Conservation (phyloP, 2,329 filamentous ascomycete species). For the Arachnomyces sp. region DNA sequence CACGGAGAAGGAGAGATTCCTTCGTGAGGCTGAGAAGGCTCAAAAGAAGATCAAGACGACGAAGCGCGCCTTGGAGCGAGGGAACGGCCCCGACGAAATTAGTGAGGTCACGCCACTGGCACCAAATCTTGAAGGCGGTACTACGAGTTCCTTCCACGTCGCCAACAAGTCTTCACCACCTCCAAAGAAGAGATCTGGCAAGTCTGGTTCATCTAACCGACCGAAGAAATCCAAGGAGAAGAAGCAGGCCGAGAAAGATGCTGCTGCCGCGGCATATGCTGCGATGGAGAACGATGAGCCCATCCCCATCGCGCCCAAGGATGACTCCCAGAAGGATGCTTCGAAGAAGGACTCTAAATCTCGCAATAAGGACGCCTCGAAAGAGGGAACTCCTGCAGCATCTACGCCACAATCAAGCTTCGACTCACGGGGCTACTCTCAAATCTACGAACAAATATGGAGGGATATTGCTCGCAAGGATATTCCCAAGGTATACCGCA, state of each 20-base stretch:
- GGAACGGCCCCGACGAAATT: constrained; percentile 65
- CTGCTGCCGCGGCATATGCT: constrained; percentile 79
- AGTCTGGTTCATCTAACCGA: constrained; percentile 45
- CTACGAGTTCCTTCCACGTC: constrained; percentile 74
- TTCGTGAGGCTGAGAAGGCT: constrained; percentile 78
- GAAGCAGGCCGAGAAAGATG: constrained; percentile 61
- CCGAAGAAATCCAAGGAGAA: constrained; percentile 81
- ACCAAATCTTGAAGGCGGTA: constrained; percentile 74
- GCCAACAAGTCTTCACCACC: constrained; percentile 45
- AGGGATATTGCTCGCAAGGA: constrained; percentile 90
- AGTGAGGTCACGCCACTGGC: constrained; percentile 62
- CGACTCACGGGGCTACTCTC: constrained; percentile 86
- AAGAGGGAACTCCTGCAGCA: constrained; percentile 41
- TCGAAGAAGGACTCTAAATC: constrained; percentile 36
- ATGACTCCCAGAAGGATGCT: constrained; percentile 42
- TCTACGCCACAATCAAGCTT: constrained; percentile 55
- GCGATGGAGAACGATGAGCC: constrained; percentile 46
- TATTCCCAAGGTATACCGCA: constrained; percentile 81
- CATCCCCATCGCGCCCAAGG: constrained; percentile 47
- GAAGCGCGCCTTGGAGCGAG: constrained; percentile 72
- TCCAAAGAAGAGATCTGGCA: constrained; percentile 47
- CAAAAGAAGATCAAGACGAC: constrained; percentile 91
- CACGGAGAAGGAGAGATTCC: constrained; percentile 67
- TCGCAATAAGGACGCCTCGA: constrained; percentile 36
- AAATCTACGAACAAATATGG: constrained; percentile 96